A percentile compares a stretch with the other conserved stretches of the same genome.
Conservation (phyloP, 108 stramenopile species). For the Nannochloropsis gaditana region DNA sequence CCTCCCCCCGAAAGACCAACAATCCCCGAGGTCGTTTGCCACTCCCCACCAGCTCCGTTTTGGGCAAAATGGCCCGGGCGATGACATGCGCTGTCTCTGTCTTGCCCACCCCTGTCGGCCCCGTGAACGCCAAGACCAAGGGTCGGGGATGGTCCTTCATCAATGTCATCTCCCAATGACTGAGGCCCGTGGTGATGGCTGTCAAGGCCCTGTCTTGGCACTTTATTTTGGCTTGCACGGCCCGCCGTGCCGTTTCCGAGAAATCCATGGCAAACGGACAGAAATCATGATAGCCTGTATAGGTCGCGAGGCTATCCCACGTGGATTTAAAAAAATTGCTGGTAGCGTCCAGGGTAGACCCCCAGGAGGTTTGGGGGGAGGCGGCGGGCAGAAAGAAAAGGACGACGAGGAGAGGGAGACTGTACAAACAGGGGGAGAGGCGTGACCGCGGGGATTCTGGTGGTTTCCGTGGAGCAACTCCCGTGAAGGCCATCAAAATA, state of each 20-base stretch:
- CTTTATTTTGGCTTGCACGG: not conserved
- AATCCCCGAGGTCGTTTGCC: conserved; percentile 7
- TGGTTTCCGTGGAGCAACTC: too few relatives aligned
- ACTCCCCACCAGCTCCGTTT: conserved; percentile 13
- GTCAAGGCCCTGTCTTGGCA: not conserved
- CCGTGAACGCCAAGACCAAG: conserved; percentile 47
- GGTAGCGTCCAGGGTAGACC: not conserved
- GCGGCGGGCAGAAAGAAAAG: not conserved
- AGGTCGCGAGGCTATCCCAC: not conserved
- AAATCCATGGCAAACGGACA: conserved; percentile 9
- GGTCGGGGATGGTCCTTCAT: conserved; percentile 14
- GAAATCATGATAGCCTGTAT: not conserved
- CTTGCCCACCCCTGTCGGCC: conserved; percentile 49
- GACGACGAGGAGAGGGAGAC: not conserved
- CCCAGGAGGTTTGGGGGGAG: not conserved
- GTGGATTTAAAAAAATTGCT: conserved; percentile 2
- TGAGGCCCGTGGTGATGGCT: not conserved
- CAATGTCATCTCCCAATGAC: conserved; percentile 1
- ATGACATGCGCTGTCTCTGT: conserved; percentile 47
- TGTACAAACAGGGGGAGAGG: not conserved
- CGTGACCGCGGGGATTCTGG: too few relatives aligned
- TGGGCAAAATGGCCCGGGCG: conserved; percentile 40
- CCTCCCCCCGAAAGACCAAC: not conserved
- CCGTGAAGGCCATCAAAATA: too few relatives aligned
- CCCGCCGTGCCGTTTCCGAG: not conserved